Evolutionary conservation across 2,329 filamentous ascomycete species (phyloP).

Genomic region (Colletotrichum sp.): DNA sequence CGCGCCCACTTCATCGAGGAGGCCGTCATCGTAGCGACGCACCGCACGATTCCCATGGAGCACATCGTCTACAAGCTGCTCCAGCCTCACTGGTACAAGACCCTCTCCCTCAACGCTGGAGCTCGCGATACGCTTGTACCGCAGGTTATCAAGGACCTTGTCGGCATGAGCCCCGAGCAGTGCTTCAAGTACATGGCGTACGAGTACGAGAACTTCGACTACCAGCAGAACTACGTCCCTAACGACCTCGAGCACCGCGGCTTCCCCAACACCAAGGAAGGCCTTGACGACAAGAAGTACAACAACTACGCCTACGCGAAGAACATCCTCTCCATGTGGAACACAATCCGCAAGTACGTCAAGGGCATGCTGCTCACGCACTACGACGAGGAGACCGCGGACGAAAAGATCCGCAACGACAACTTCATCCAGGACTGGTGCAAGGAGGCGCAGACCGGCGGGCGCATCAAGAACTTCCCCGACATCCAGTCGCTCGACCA

Average conservation of each 20-base stretch:
- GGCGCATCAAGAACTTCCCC: slow-evolving; percentile 46
- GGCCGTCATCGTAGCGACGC: slow-evolving; percentile 49
- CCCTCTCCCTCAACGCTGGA: slow-evolving; percentile 52
- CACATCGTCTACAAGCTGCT: slow-evolving; percentile 49
- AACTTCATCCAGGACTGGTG: slow-evolving; percentile 42
- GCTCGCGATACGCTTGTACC: slow-evolving; percentile 50
- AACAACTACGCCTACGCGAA: slow-evolving; percentile 54
- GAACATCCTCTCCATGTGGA: slow-evolving; percentile 51
- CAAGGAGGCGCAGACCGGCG: slow-evolving; percentile 43
- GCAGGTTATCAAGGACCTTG: slow-evolving; percentile 44
- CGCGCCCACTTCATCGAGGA: slow-evolving; percentile 54
- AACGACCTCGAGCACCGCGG: slow-evolving; percentile 48
- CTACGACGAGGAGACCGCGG: slow-evolving; percentile 36
- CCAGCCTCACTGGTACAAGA: slow-evolving; percentile 55
- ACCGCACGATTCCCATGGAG: slow-evolving; percentile 43
- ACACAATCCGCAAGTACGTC: slow-evolving; percentile 45
- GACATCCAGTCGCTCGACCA: slow-evolving; percentile 43
- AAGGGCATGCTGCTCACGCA: slow-evolving; percentile 37
- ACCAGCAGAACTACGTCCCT: slow-evolving; percentile 48
- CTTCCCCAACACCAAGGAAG: slow-evolving; percentile 39
- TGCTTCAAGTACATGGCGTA: slow-evolving; percentile 40
- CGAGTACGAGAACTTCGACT: slow-evolving; percentile 50
- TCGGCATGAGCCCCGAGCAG: slow-evolving; percentile 42
- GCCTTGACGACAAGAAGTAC: slow-evolving; percentile 40
- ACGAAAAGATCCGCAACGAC: slow-evolving; percentile 32